Evolutionary conservation across 2,329 filamentous ascomycete genomes (phyloP), one percentile per base, ranked within the genome.

Genomic region (Laburnicola sp.): DNA sequence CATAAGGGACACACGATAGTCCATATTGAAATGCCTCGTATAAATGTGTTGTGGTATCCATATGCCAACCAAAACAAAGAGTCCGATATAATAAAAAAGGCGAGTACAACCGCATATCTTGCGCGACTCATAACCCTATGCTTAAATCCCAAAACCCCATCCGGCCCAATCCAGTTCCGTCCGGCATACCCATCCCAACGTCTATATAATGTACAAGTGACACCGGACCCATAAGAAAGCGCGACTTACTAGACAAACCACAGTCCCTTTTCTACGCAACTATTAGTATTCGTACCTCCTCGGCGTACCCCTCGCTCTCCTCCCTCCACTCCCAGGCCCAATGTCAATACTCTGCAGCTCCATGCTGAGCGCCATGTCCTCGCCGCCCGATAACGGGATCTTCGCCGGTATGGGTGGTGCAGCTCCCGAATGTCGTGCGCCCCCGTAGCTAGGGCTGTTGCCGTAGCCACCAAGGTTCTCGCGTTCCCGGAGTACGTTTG

Each of bases 341-440:
- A 79, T 73, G 54, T 79, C 76, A 54, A 78, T 77, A 57, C 68
- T 74, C 54, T 71, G 84, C 78, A 92, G 82, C 73, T 92, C 88
- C 56, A 89, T 79, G 71, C 87, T 81, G 45, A 92, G 73, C 21
- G 86, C 83, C 56, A 82, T 77, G 50, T 80, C 79, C 25, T 73
- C 70, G 21, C 32, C 31, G 6, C 28, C 45, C 8, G 22, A 8
- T 22, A 87, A 70, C 1, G 86, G 86, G 6, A 89, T 76, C 72
- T 90, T 90, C n/a, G 86, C 85, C 3, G 87, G 87, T 42, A 89
- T 80, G 0, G 85, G 83, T 9, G 87, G 86, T 0, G 75, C 77
- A 16, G 69, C 74, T 16, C 55, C 50, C 1, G 58, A 59, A 16
- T 62, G 60, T 21, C 58, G 57, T 2, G 47, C 48, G 10, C 57